phyloP scores from a whole-genome alignment of 176 grass and related monocot genomes.

The Thalia dealbata region DNA sequence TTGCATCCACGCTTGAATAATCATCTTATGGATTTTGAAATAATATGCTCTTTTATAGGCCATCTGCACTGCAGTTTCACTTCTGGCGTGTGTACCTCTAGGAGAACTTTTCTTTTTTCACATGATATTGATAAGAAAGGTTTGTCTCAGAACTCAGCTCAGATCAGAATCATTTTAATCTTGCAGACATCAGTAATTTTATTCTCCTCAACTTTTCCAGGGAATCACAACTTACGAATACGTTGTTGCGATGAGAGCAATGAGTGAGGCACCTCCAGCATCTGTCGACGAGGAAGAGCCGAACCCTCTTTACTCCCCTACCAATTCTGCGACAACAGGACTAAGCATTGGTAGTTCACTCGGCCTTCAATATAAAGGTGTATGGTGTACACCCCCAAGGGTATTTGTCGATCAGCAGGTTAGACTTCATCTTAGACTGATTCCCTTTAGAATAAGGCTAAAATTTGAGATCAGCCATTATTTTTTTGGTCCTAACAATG shows the following conservation, averaged over 20 bases:
- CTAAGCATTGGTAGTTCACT: constrained; percentile 88
- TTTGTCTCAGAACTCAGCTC: constrained; percentile 23
- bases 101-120: constrained; percentile 99
- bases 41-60: constrained; percentile 32
- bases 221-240: constrained; percentile 97
- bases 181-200: constrained; percentile 2
- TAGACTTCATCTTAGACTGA: background rate
- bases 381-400: constrained; percentile 97
- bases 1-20: too few relatives aligned
- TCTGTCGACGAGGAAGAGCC: constrained; percentile 72
- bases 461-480: background rate
- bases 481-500: background rate
- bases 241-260: constrained; percentile 95
- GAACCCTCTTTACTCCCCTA: constrained; percentile 78
- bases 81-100: constrained; percentile 75
- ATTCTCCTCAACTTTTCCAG: constrained; percentile 27
- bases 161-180: background rate
- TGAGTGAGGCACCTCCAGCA: constrained; percentile 72
- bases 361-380: constrained; percentile 85
- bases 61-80: constrained; percentile 70
- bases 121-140: constrained; percentile 98
- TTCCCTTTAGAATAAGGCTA: too few relatives aligned
- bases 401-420: constrained; percentile 74
- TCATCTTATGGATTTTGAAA: too few relatives aligned
- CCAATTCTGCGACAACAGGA: constrained; percentile 89